Evolutionary conservation across 345 rosid species (phyloP).

Genomic region (Linum tenue): DNA sequence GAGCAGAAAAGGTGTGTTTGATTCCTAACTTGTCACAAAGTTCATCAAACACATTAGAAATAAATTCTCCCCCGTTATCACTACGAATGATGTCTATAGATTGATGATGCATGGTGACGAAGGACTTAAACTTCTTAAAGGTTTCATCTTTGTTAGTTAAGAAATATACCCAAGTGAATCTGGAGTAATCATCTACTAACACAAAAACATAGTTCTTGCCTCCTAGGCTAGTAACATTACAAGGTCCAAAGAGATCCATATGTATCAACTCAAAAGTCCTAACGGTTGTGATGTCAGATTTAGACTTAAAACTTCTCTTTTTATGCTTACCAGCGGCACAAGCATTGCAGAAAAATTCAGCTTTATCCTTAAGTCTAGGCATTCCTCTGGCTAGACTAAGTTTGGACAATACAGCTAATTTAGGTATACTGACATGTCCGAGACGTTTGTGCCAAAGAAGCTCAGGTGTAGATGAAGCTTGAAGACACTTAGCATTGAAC

Average conservation of each 20-base stretch:
- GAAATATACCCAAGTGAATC: not conserved
- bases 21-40: too few relatives aligned
- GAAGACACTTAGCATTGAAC: too few relatives aligned
- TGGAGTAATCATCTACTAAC: not conserved
- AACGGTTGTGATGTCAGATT: not conserved
- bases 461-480: not conserved
- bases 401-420: not conserved
- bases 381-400: not conserved
- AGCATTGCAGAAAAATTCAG: not conserved
- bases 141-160: not conserved
- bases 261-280: not conserved
- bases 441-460: not conserved
- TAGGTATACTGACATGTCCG: not conserved
- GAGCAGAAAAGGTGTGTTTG: too few relatives aligned
- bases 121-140: not conserved
- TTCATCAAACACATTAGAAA: too few relatives aligned
- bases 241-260: not conserved
- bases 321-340: not conserved
- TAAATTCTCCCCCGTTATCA: too few relatives aligned
- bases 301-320: too few relatives aligned
- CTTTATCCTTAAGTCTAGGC: not conserved
- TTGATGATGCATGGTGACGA: too few relatives aligned
- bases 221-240: not conserved
- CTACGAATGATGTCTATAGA: too few relatives aligned
- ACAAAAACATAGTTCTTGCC: not conserved